Base-by-base conservation (phyloP, 1,284 basidiomycete species). In the Pseudozyma sp. region DNA sequence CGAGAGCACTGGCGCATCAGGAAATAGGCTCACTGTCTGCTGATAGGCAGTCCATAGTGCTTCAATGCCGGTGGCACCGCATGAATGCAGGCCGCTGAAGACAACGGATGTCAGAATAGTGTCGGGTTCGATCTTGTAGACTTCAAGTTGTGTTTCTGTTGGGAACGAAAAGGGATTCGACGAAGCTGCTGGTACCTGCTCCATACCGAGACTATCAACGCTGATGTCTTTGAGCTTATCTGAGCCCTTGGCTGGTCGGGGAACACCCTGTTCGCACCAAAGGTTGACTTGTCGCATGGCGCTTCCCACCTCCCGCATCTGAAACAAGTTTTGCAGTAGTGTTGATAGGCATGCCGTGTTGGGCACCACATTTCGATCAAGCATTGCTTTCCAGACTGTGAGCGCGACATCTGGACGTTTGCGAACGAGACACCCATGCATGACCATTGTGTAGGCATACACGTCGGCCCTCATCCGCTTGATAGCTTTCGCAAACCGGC, bases 201-300 rank as follows among this genome's bases (percentile, higher is more conserved):
- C 16, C 2, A 21, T 34, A 7, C 52, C 19, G 12, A 35, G 34
- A 16, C 19, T 25, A 0, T 54, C 42, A 43, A 64, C 60, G 40
- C 60, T 45, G 45, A 56, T 38, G 1, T 52, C 57, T 12, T 55
- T 49, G 19, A 52, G 38, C 21, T 50, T 43, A 19, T 56, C 42
- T 9, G 11, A 18, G 4, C 13, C 12, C 2, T 1, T 14, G 12
- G 44, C 34, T 39, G 39, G 43, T 13, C 16, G 34, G 36, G 34
- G 19, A 5, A 70, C 58, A 25, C 69, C 69, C 11, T 57, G 34
- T 34, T 71, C 69, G 52, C 62, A 65, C 71, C 71, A 74, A 8
- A 62, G 43, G 8, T 65, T 51, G 5, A 74, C 50, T 12, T 74
- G 71, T 34, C 50, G 51, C 54, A 74, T n/a, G 0, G 71, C 71